Evolutionary conservation across 805 yeast genomes (phyloP).

Genomic region (Hanseniaspora lindneri): DNA sequence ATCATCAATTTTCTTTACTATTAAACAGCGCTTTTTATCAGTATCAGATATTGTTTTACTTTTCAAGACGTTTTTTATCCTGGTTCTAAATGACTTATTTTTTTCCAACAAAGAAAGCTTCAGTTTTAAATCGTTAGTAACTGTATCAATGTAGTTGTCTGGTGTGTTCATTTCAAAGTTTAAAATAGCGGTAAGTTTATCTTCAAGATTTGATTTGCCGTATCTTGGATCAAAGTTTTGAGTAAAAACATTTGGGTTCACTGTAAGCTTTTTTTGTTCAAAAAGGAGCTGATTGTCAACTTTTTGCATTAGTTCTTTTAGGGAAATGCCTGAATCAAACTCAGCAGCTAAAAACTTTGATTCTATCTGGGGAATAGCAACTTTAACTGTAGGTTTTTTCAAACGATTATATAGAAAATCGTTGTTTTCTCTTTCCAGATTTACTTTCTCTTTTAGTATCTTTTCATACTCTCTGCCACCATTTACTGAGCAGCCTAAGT

Average conservation of each 20-base stretch:
- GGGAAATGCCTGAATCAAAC: too few relatives aligned
- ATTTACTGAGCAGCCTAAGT: too few relatives aligned
- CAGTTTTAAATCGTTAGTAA: constrained; percentile 3
- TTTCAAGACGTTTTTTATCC: background rate
- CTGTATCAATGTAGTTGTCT: constrained; percentile 1
- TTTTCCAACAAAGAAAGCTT: constrained; percentile 18
- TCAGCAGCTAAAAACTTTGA: too few relatives aligned
- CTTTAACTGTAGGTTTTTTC: too few relatives aligned
- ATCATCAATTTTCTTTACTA: constrained; percentile 20
- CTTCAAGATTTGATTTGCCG: background rate
- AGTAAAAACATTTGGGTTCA: background rate
- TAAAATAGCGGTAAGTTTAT: constrained; percentile 1
- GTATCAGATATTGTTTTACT: constrained; percentile 20
- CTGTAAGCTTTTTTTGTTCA: background rate
- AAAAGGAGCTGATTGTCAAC: too few relatives aligned
- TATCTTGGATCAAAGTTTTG: constrained; percentile 2
- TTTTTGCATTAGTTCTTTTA: too few relatives aligned
- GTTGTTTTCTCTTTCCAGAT: too few relatives aligned
- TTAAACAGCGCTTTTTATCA: constrained; percentile 22
- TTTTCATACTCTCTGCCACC: background rate
- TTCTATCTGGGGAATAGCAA: too few relatives aligned
- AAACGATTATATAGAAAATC: too few relatives aligned
- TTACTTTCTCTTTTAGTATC: too few relatives aligned
- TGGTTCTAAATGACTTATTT: constrained; percentile 20
- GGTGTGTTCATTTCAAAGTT: constrained; percentile 9